Evolutionary conservation across 2,329 filamentous ascomycete genomes (phyloP).

Genomic region (Penicillium paneum): DNA sequence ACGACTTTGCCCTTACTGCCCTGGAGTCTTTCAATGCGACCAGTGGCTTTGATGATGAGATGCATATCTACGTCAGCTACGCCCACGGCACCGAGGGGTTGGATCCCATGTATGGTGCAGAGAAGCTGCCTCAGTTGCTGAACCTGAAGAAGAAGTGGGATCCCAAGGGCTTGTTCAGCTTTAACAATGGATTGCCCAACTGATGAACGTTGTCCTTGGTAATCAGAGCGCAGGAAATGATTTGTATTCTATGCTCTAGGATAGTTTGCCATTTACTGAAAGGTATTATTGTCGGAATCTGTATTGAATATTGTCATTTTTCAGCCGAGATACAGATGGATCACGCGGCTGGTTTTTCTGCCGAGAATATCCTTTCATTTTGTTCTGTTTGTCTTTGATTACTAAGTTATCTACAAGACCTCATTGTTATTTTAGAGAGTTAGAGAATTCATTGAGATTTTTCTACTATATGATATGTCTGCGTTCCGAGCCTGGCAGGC

Average conservation of each 20-base stretch:
- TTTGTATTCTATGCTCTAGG: no score
- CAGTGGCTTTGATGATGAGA: neutral
- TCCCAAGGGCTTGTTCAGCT: neutral
- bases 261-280: no score
- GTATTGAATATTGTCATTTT: no score
- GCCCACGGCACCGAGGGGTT: neutral
- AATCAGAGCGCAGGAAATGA: neutral
- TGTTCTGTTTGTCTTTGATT: no score
- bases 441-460: no score
- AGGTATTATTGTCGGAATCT: no score
- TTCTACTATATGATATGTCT: no score
- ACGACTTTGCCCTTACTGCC: neutral
- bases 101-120: neutral
- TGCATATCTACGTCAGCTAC: neutral
- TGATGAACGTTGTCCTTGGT: neutral
- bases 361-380: no score
- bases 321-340: no score
- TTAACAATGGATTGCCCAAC: neutral
- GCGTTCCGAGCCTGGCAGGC: neutral
- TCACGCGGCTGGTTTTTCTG: no score
- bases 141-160: neutral
- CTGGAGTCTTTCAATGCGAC: neutral
- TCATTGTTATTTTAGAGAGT: no score
- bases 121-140: neutral
- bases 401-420: no score